phyloP scores from a whole-genome alignment of 106 monocot species.

The Allium sativum region DNA sequence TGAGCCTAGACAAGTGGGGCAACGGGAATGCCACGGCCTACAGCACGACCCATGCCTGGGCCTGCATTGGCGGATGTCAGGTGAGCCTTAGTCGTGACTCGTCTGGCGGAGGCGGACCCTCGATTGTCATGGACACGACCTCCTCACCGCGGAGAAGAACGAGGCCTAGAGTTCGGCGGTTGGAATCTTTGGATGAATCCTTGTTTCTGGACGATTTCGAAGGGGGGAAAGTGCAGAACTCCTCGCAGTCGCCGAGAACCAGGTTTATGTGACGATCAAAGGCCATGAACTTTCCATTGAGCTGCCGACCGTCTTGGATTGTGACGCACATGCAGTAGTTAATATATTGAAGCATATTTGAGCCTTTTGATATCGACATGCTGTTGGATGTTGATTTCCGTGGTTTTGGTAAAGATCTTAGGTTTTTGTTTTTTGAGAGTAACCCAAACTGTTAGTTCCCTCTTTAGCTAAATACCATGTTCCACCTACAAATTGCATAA shows the following conservation, averaged over 20 bases:
- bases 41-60: no score
- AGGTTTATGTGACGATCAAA: conserved; percentile 99
- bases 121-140: conserved; percentile 93
- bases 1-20: no score
- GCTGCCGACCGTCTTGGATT: conserved; percentile 93
- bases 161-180: conserved; percentile 61
- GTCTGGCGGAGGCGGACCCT: conserved; percentile 82
- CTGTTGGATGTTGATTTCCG: conserved; percentile 14
- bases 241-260: conserved; percentile 98
- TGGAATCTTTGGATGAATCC: not conserved
- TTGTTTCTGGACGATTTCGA: conserved; percentile 11
- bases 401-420: not conserved
- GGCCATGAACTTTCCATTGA: conserved; percentile 98
- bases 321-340: conserved; percentile 99
- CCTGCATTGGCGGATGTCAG: no score
- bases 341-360: conserved; percentile 97
- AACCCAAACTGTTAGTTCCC: no score
- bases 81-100: conserved; percentile 19
- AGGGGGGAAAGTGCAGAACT: conserved; percentile 86
- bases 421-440: no score
- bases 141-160: conserved; percentile 88
- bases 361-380: conserved; percentile 97
- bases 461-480: no score
- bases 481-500: no score
- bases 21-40: no score